phyloP scores from a whole-genome alignment of 2,329 filamentous ascomycete genomes.

The Zasmidium citrigriseum region DNA sequence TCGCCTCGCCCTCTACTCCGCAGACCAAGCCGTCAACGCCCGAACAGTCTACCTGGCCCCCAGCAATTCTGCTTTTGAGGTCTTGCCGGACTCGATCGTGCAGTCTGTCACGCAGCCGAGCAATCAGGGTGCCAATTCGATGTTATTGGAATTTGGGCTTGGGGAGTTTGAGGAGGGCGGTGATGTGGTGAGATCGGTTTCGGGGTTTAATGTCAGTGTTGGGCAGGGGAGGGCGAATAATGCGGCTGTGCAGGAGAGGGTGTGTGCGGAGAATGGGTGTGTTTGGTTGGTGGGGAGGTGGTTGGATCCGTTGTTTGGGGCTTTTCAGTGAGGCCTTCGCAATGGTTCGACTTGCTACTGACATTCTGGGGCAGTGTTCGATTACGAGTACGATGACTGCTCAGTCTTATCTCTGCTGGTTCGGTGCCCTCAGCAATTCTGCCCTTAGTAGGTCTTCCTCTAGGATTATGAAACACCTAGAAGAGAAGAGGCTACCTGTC shows the following conservation, averaged over 20 bases:
- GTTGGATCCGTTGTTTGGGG: constrained; percentile 16
- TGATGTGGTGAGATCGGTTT: neutral
- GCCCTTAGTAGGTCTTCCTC: too few species aligned
- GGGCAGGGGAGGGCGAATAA: constrained; percentile 5
- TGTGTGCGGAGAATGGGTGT: constrained; percentile 21
- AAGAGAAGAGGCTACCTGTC: too few species aligned
- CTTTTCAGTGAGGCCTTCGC: neutral
- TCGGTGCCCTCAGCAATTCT: too few species aligned
- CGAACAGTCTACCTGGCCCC: constrained; percentile 17
- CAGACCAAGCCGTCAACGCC: neutral
- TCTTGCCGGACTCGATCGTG: constrained; percentile 5
- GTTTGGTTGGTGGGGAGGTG: constrained; percentile 17
- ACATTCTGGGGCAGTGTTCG: too few species aligned
- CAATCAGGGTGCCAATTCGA: constrained; percentile 10
- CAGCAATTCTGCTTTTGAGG: constrained; percentile 15
- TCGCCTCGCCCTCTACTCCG: constrained; percentile 5
- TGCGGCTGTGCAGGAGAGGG: constrained; percentile 12
- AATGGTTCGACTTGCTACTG: too few species aligned
- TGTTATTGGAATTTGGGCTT: constrained; percentile 14
- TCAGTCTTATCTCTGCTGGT: too few species aligned
- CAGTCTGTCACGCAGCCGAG: constrained; percentile 7
- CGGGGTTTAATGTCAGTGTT: constrained; percentile 14
- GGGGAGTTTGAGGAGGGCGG: neutral
- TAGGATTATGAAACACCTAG: too few species aligned
- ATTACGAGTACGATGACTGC: too few species aligned